Base-by-base conservation (phyloP, 805 yeast genomes). In the Candida wancherniae region DNA sequence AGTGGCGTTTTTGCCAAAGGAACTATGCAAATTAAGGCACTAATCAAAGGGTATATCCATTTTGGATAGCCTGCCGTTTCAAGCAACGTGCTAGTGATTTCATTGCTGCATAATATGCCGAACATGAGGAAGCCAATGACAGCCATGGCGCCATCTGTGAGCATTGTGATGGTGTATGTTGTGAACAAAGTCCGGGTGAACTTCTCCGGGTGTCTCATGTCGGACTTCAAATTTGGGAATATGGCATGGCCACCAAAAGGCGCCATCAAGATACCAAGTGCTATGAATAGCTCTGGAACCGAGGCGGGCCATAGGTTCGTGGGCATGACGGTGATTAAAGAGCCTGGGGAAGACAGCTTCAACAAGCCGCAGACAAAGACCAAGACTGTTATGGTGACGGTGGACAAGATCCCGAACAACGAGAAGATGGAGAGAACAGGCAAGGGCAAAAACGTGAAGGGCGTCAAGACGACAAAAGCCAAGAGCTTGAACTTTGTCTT, bases 241-340 rank as follows among this genome's bases (percentile, higher is more conserved):
- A 83, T 79, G 1, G 86, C 84, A 51, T 82, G 90, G 3, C 92
- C 92, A 34, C 90, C 90, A 76, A 84, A 82, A 9, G 87, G 86
- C 3, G 88, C 86, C 69, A 82, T 71, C 36, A 77, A 67, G 17
- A 82, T 66, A 2, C 90, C 90, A 34, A 80, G 57, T 6, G 81
- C 69, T 26, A 81, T 62, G 27, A 82, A 67, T 19, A 76, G 63
- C 39, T 72, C 75, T 5, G 67, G 54, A 10, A 58, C 46, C 7
- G 71, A 61, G 5, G 54, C 48, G 3, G 96, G 96, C 69, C 75
- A 77, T 37, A 81, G 24, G 40, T 77, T 73, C 0, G 92, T 81
- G 5, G 72, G 69, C 71, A 80, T 79, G 9, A 80, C 75, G 12
- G 62, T 48, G 11, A 78, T 31, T 25, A 87, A 61, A 0, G 95